Conservation (phyloP, 192 early-diverging fungal species). For the Gonapodya prolifera region DNA sequence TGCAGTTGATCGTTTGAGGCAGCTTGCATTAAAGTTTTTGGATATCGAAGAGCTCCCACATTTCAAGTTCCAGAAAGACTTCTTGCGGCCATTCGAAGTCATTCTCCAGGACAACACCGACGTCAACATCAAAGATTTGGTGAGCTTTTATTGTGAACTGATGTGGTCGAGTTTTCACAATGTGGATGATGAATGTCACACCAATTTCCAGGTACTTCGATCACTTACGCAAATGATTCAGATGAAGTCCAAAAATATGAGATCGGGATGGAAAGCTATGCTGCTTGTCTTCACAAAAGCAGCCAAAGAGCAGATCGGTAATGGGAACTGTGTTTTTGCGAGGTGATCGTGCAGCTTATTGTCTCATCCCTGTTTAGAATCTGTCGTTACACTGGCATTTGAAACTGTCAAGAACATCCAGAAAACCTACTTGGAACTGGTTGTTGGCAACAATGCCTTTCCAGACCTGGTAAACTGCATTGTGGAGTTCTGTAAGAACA, state of each 20-base stretch:
- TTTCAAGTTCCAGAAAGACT: conserved; percentile 90
- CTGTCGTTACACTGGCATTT: conserved; percentile 65
- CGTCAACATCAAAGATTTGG: conserved; percentile 64
- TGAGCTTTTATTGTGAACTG: conserved; percentile 30
- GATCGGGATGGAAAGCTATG: conserved; percentile 69
- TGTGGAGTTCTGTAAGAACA: conserved; percentile 57
- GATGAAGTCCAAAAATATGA: conserved; percentile 59
- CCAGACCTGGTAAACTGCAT: conserved; percentile 40
- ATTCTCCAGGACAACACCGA: conserved; percentile 66
- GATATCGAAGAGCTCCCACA: conserved; percentile 90
- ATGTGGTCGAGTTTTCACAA: too few species aligned
- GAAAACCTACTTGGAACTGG: background rate
- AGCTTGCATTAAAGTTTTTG: conserved; percentile 85
- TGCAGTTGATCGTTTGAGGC: conserved; percentile 82
- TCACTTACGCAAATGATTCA: conserved; percentile 68
- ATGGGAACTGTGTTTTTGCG: conserved; percentile 26
- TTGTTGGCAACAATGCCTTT: conserved; percentile 21
- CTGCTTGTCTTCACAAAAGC: conserved; percentile 48
- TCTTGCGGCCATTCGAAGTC: conserved; percentile 75
- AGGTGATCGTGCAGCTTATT: conserved; percentile 28
- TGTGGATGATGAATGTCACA: conserved; percentile 33
- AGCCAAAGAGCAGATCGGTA: conserved; percentile 46
- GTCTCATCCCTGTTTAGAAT: conserved; percentile 28
- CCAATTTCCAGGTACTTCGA: conserved; percentile 36
- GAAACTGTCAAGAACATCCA: conserved; percentile 41